Percentiles rank a stretch among this genome's conserved stretches.
Evolutionary conservation across 345 rosid species (phyloP).

Genomic region (Eucalyptus camaldulensis): DNA sequence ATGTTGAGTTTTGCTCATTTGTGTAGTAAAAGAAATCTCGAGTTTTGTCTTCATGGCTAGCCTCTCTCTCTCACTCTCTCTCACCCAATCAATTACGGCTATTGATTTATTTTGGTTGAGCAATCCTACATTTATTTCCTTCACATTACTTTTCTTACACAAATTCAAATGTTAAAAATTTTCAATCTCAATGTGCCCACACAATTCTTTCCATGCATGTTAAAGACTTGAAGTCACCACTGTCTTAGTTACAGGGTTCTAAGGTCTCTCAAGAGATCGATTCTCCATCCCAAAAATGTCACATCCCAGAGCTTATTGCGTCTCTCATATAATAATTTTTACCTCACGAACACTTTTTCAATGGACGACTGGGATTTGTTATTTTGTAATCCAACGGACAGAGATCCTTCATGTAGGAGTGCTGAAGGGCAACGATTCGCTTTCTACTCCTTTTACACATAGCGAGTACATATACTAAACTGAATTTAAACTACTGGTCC

Average conservation of each 20-base stretch:
- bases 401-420: accelerated
- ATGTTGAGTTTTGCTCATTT: accelerated
- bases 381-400: not conserved
- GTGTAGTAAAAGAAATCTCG: too few species aligned
- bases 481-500: not conserved
- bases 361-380: not conserved
- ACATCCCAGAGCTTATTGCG: not conserved
- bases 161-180: too few species aligned
- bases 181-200: too few species aligned
- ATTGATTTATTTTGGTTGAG: not conserved
- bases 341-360: not conserved
- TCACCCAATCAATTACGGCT: not conserved
- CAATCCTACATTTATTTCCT: not conserved
- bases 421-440: not conserved
- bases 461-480: not conserved
- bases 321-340: not conserved
- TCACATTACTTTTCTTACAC: not conserved
- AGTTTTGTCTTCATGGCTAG: not conserved
- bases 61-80: not conserved
- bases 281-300: not conserved
- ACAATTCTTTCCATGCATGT: not conserved
- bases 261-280: accelerated
- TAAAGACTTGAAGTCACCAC: not conserved
- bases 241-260: not conserved
- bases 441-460: not conserved